A percentile compares a stretch with the other conserved stretches of the same genome.
Conservation (phyloP, 176 grass and related monocot species). For the Avena insularis region DNA sequence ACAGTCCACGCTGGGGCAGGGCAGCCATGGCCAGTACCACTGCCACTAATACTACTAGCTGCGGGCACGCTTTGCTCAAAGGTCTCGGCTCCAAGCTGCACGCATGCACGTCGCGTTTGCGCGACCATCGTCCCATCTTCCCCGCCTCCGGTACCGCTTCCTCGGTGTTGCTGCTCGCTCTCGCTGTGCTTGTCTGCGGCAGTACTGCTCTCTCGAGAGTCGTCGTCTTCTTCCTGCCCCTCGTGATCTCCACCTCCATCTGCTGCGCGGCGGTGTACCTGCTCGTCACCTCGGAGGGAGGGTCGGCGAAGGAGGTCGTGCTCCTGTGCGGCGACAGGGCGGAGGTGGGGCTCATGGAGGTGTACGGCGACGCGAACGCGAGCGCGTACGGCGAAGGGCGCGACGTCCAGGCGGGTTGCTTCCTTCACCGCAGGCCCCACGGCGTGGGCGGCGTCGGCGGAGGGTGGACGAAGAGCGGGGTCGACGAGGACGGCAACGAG, state of each 20-base stretch:
- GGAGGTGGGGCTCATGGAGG: constrained; percentile 46
- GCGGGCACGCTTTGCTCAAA: background rate
- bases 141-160: background rate
- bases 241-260: constrained; percentile 55
- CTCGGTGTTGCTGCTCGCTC: background rate
- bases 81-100: constrained; percentile 20
- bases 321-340: constrained; percentile 39
- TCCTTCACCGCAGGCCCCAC: constrained; percentile 32
- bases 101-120: background rate
- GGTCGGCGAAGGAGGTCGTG: constrained; percentile 45
- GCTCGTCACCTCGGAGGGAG: constrained; percentile 27
- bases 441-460: background rate
- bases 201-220: constrained; percentile 33
- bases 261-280: constrained; percentile 52
- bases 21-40: constrained; percentile 38
- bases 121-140: background rate
- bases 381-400: constrained; percentile 28
- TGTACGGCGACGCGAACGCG: constrained; percentile 60
- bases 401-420: constrained; percentile 48
- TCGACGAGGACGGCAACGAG: constrained; percentile 51
- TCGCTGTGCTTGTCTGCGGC: constrained; percentile 2
- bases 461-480: background rate
- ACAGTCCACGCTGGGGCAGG: background rate
- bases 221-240: constrained; percentile 60
- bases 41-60: background rate